Base-by-base conservation (phyloP, 192 early-diverging fungal species). In the Lunasporangiospora selenospora region DNA sequence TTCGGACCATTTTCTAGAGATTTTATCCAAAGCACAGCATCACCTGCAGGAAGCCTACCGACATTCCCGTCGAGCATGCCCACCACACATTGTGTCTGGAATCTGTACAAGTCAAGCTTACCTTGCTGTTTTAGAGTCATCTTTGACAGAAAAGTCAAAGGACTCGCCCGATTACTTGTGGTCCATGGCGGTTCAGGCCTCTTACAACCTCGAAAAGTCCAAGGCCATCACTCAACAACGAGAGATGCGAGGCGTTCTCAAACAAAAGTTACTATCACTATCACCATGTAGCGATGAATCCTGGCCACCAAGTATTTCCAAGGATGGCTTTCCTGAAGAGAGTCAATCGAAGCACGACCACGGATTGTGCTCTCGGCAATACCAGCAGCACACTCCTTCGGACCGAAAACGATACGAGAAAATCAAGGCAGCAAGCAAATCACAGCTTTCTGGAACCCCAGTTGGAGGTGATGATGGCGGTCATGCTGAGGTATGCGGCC, bases 191-290 rank as follows among this genome's bases (percentile, higher is more conserved):
- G 30, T 5, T 33, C 51, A 34, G 6, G 67, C 63, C 16, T 56
- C 61, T 5, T 75, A 53, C 15, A 44, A 56, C 26, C 26, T 75
- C 71, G 89, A 91, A 45, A 82, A 85, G 77, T 62, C 83, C 2
- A 89, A 88, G 26, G 83, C 81, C 1, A 43, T 90, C 32, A 82
- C 85, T 3, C 53, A 79, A 1, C 77, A 83, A 33, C 81, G 90
- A 23, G 89, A 92, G 63, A 84, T 89, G 81, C 75, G 77, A 44
- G 54, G 76, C 3, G 55, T 70, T 12, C 44, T 88, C 13, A 59
- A 77, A n/a, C 67, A 78, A 38, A 88, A 87, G 47, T 42, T 80
- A 6, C 34, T 62, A 26, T 56, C 53, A 6, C 41, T 53, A 11
- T 31, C 43, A 4, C 27, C 48, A 10, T 53, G 60, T 21, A 53